Evolutionary conservation across 1,284 basidiomycete genomes (phyloP).

Genomic region (Trametes polyzona): DNA sequence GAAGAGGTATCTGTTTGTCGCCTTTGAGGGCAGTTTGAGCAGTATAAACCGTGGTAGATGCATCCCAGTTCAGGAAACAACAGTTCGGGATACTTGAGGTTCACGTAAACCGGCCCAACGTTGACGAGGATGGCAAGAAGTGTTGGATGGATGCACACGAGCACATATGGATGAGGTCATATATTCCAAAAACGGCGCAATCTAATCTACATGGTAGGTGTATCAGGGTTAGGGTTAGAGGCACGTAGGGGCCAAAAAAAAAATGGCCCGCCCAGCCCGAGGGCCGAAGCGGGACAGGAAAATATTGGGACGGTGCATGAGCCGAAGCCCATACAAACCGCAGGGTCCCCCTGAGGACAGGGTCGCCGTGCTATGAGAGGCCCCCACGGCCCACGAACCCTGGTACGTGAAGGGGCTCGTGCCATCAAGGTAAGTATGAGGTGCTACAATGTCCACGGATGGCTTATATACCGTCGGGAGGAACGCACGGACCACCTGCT

Average conservation of each 20-base stretch:
- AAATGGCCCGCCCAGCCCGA: slow-evolving; percentile 42
- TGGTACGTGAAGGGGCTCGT: slow-evolving; percentile 42
- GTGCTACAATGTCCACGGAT: slow-evolving; percentile 15
- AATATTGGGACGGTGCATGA: slow-evolving; percentile 75
- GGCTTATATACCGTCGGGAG: slow-evolving; percentile 26
- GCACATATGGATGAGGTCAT: slow-evolving; percentile 20
- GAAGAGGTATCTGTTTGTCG: slow-evolving; percentile 52
- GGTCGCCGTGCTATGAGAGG: slow-evolving; percentile 74
- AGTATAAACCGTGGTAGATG: slow-evolving; percentile 8
- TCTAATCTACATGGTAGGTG: slow-evolving; percentile 1
- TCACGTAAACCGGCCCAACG: not conserved
- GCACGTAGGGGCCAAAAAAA: slow-evolving; percentile 31
- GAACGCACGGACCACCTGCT: slow-evolving; percentile 36
- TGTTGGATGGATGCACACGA: not conserved
- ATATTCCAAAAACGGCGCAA: slow-evolving; percentile 8
- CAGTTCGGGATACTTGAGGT: not conserved
- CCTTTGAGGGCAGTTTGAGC: slow-evolving; percentile 34
- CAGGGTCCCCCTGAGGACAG: slow-evolving; percentile 52
- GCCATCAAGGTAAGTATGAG: slow-evolving; percentile 48
- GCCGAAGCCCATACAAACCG: slow-evolving; percentile 68
- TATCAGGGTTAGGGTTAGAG: slow-evolving; percentile 39
- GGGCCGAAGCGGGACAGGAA: slow-evolving; percentile 64
- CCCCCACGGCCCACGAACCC: slow-evolving; percentile 48
- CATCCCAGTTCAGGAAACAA: too few relatives aligned
- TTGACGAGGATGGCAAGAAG: not conserved